Base-by-base conservation (phyloP, 225 moss, liverwort and hornwort species). In the Marchantia paleacea region DNA sequence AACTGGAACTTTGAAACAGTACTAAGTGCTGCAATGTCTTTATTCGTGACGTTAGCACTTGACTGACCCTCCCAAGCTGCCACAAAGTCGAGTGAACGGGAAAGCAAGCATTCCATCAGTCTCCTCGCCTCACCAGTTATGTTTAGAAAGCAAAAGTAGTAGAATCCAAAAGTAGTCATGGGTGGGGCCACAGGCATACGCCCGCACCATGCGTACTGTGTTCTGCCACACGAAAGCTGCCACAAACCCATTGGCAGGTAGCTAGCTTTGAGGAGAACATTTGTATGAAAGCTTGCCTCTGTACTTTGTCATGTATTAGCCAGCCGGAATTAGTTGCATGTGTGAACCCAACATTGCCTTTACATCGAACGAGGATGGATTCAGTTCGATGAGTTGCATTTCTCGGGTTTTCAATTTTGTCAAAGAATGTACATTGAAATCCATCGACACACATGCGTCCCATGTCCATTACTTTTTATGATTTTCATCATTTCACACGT, bases 331-430 rank as follows among this genome's bases (percentile, higher is more conserved):
- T 69, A 47, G 69, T 39, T 69, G 39, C 31, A 69, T 69, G 79
- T 69, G 52, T 78, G 30, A 78, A 69, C 19, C 55, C 74, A 13
- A 39, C 72, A 72, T 66, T 66, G 55, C 29, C 57, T 47, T 26
- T 52, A 72, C 76, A n/a, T 29, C 64, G 55, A 74, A 73, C 54
- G 12, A 49, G 30, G 50, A 69, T 69, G 64, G 75, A 67, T 75
- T 76, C 63, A 39, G 75, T 71, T 47, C 72, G 76, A 73, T 75
- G 53, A 31, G 52, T 20, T 49, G 73, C 62, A 81, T 51, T 78
- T 73, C 25, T 58, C 66, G 78, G 81, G 72, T 81, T 78, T 60
- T 77, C 81, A 84, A 84, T 81, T 73, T 85, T 81, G 81, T 81
- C 78, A 68, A 81, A 74, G 71, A 52, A 50, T 75, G 76, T 84